A percentile compares a stretch with the other conserved stretches of the same genome.
Conservation (phyloP, 192 early-diverging fungal genomes). For the Backusella liffmaniae region DNA sequence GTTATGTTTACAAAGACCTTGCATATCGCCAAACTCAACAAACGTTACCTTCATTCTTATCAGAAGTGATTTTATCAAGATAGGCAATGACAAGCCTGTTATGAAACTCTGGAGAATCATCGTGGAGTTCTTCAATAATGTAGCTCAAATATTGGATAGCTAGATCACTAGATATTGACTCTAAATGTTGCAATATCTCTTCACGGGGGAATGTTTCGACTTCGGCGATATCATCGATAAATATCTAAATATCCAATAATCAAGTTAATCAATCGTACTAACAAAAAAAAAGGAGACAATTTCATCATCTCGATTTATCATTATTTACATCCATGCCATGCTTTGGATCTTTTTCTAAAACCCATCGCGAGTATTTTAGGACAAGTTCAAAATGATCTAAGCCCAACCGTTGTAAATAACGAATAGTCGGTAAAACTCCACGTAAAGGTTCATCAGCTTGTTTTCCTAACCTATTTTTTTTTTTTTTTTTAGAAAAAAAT, state of each 20-base stretch:
- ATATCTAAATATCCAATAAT: conserved; percentile 36
- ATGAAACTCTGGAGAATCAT: conserved; percentile 70
- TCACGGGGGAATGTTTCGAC: conserved; percentile 62
- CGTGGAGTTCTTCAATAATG: conserved; percentile 69
- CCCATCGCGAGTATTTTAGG: conserved; percentile 79
- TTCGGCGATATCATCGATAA: conserved; percentile 56
- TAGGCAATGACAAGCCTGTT: conserved; percentile 82
- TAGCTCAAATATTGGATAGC: conserved; percentile 79
- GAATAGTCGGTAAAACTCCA: conserved; percentile 63
- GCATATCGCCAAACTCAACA: not conserved
- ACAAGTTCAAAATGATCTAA: conserved; percentile 78
- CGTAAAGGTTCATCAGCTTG: conserved; percentile 49
- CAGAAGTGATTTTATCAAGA: conserved; percentile 56
- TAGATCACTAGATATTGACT: conserved; percentile 60
- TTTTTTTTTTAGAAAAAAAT: not conserved
- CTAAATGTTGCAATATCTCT: conserved; percentile 66
- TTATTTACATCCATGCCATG: conserved; percentile 67
- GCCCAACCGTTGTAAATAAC: conserved; percentile 79
- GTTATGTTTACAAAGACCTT: conserved; percentile 8
- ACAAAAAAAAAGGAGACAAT: not conserved
- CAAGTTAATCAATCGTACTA: conserved; percentile 10
- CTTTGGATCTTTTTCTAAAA: conserved; percentile 62
- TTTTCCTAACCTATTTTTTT: conserved; percentile 37
- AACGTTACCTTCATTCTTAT: not conserved
- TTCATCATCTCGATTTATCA: not conserved